Base-by-base conservation (phyloP, 495 filamentous ascomycete species). In the Hypomontagnella submonticulosa region DNA sequence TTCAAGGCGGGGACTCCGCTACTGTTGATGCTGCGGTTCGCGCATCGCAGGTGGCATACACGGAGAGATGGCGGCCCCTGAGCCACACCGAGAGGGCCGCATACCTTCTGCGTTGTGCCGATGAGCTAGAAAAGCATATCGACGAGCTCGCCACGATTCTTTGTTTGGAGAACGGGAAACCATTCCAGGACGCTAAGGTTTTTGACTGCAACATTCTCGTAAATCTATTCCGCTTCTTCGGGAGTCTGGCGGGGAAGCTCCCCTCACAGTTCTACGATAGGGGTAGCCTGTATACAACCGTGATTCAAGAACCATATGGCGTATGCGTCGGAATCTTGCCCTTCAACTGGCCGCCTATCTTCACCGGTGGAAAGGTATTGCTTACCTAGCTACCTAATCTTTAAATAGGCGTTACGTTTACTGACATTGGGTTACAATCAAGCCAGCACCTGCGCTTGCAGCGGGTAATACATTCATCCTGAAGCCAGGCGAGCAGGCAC, bases 201-300 rank as follows among this genome's bases (percentile, higher is more conserved):
- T 59, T 59, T 36, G 57, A 59, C 37, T 59, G 57, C 27, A 27
- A 37, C 46, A 32, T 59, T 9, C 46, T 59, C 7, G 57, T 59
- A 18, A 10, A 30, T 0, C 10, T 30, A 3, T 59, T 42, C 16
- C 44, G 46, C 10, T 59, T 42, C 46, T 59, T 43, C 13, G 57
- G 57, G 3, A 32, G 46, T 15, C 10, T 51, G 10, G 46, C 23
- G 0, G 57, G 37, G 6, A 59, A 59, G 27, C 18, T 59, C 11
- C 57, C 57, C 19, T 59, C 57, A 2, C 44, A 47, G 23, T 59
- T 59, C 37, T 59, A 59, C 15, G 57, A 59, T n/a, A 42, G 46
- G 16, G 57, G 57, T 11, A 47, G 33, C 15, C 23, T 59, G 18
- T 59, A 59, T 30, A 34, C 57, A 11, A 51, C 46, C 2, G 57